Evolutionary conservation across 2,329 filamentous ascomycete species (phyloP), one percentile per base, ranked within the genome.

Genomic region (Aquanectria penicillioides): DNA sequence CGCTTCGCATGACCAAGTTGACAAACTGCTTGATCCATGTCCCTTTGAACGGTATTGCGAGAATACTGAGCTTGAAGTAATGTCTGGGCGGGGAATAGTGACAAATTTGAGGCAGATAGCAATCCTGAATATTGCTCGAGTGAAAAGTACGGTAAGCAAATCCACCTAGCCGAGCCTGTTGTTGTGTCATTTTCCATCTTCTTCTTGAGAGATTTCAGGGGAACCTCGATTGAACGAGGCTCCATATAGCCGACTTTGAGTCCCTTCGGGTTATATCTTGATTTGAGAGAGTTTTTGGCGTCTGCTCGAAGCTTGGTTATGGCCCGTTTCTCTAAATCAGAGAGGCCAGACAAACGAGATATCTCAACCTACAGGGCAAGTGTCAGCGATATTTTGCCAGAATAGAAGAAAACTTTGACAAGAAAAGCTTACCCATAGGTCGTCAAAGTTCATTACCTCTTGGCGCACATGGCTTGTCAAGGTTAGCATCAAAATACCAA

Each of bases 71-170:
- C 69, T 63, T 83, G 81, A 0, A 82, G 64, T 6, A 83, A 62
- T 2, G 80, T 81, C 46, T 76, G 73, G 2, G 75, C 68, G 1
- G 81, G 80, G 46, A 81, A 82, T 1, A 72, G 68, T 5, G 70
- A 69, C 6, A 70, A 40, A 22, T 67, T 72, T 2, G 72, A 70
- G 1, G 71, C 70, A 6, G 69, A 69, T 2, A 71, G 65, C 2
- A 79, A 63, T 3, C 77, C 78, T 0, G 75, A 75, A 54, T 81
- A 82, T 20, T 74, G 73, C 47, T 80, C 75, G 0, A 83, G 72
- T 2, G 74, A 74, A 61, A 84, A 82, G 59, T 82, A 83, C 0
- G 81, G 81, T 12, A 83, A 67, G 25, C 78, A 81, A 3, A 81
- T 62, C 80, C 80, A 83, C 17, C 72, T 74, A 0, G 72, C 71